A percentile compares a stretch with the other conserved stretches of the same genome.
Conservation (phyloP, 2,329 filamentous ascomycete genomes). For the Hypoxylon sp. region DNA sequence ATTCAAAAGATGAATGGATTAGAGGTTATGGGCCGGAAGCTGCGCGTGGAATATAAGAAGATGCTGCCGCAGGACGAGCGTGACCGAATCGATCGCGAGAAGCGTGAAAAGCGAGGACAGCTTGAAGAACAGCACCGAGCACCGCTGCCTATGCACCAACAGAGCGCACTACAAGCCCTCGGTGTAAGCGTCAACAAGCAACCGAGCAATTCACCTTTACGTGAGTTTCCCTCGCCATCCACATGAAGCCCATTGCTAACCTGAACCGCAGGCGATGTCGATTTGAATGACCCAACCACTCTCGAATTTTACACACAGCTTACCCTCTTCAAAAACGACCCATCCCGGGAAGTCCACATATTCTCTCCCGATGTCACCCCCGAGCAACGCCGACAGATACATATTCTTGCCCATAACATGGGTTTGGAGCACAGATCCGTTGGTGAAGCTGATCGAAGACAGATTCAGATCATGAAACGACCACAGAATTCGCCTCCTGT, state of each 20-base stretch:
- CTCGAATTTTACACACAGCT: slow-evolving; percentile 92
- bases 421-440: slow-evolving; percentile 91
- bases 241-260: slow-evolving; percentile 33
- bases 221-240: slow-evolving; percentile 55
- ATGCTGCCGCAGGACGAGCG: slow-evolving; percentile 96
- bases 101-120: slow-evolving; percentile 94
- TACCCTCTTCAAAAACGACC: slow-evolving; percentile 87
- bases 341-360: slow-evolving; percentile 82
- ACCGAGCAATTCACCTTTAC: slow-evolving; percentile 63
- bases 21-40: slow-evolving; percentile 92
- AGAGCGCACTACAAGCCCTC: slow-evolving; percentile 88
- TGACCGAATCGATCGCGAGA: slow-evolving; percentile 96
- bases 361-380: slow-evolving; percentile 87
- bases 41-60: slow-evolving; percentile 99
- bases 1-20: slow-evolving; percentile 97
- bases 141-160: slow-evolving; percentile 79
- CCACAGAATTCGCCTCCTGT: slow-evolving; percentile 68
- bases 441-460: slow-evolving; percentile 87
- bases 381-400: slow-evolving; percentile 88
- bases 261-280: slow-evolving; percentile 72
- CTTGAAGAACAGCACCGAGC: slow-evolving; percentile 95
- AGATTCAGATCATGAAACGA: slow-evolving; percentile 89
- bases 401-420: slow-evolving; percentile 96
- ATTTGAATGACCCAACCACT: slow-evolving; percentile 91
- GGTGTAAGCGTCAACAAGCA: slow-evolving; percentile 77